These are phyloP conservation scores for Davidsoniella neocaledoniae DNA, from an alignment of 2,329 filamentous ascomycete genomes.

Conservation along the genomic window DNA sequence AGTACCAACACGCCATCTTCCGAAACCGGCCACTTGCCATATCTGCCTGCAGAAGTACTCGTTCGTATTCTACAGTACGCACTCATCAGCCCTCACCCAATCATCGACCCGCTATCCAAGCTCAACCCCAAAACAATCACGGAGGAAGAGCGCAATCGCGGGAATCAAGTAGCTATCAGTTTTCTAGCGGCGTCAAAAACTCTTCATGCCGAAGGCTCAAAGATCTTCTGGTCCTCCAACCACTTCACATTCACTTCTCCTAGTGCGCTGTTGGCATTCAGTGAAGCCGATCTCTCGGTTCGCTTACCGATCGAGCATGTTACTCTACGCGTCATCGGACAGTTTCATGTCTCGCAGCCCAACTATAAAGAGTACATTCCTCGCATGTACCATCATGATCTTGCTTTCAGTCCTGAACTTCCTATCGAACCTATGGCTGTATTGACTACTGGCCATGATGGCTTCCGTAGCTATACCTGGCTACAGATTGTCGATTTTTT, in stretches of 20 bases:
- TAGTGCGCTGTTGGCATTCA: conserved; percentile 31
- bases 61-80: conserved; percentile 35
- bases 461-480: conserved; percentile 39
- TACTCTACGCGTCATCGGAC: conserved; percentile 36
- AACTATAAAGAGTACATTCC: background rate
- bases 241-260: conserved; percentile 37
- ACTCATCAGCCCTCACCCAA: conserved; percentile 30
- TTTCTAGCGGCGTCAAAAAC: conserved; percentile 35
- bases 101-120: conserved; percentile 36
- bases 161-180: conserved; percentile 34
- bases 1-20: background rate
- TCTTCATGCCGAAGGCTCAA: conserved; percentile 31
- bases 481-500: conserved; percentile 36
- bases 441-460: conserved; percentile 29
- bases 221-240: conserved; percentile 34
- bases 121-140: conserved; percentile 27
- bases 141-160: conserved; percentile 25
- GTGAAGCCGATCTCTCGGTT: conserved; percentile 25
- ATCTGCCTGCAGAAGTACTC: conserved; percentile 35
- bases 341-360: conserved; percentile 30
- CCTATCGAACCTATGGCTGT: conserved; percentile 17
- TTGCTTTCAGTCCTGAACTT: conserved; percentile 13
- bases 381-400: conserved; percentile 25
- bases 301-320: conserved; percentile 29
- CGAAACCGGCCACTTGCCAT: conserved; percentile 17